Evolutionary conservation across 1,284 basidiomycete species (phyloP), one percentile per base, ranked within the genome.

Genomic region (Puccinia hordei): DNA sequence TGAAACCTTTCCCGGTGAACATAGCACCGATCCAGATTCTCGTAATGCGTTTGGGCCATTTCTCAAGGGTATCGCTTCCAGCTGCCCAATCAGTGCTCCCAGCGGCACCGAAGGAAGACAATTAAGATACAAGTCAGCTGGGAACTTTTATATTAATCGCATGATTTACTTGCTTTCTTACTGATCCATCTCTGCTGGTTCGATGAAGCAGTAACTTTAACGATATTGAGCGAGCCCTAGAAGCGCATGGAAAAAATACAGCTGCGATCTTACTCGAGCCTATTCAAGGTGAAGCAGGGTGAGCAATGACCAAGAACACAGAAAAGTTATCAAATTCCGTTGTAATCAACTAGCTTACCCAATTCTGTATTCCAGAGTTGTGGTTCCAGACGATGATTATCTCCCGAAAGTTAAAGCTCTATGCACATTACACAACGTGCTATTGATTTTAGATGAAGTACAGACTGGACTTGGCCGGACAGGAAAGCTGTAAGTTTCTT

Each of bases 281-380:
- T 6, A 98, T 99, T 83, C 97, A 99, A 86, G 96, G 96, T 46
- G 96, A 99, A 87, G 96, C 96, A 13, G 96, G 95, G 92, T 93
- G 85, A 81, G 92, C 88, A 59, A n/a, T 66, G 9, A 3, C 15
- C 5, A 66, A 66, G 6, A 22, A 65, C 71, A 38, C 30, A 44
- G 65, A 15, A 4, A 53, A 41, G 33, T 27, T 55, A 38, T 30
- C 27, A 46, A 72, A 33, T 33, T 15, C 57, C 17, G 57, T 15
- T n/a, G 13, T 51, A 30, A 44, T 68, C 44, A 68, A 68, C 33
- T 59, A 5, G 57, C 57, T 6, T 59, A 17, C 10, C 27, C 30
- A 27, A 12, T 59, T 59, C 1, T 24, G 19, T 53, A 27, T 51
- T 38, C 38, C 57, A 78, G 93, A 30, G 96, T 98, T 84, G 90